A percentile compares a stretch with the other conserved stretches of the same genome.
phyloP scores from a whole-genome alignment of 345 rosid species.

The Eucalyptus urophylla region DNA sequence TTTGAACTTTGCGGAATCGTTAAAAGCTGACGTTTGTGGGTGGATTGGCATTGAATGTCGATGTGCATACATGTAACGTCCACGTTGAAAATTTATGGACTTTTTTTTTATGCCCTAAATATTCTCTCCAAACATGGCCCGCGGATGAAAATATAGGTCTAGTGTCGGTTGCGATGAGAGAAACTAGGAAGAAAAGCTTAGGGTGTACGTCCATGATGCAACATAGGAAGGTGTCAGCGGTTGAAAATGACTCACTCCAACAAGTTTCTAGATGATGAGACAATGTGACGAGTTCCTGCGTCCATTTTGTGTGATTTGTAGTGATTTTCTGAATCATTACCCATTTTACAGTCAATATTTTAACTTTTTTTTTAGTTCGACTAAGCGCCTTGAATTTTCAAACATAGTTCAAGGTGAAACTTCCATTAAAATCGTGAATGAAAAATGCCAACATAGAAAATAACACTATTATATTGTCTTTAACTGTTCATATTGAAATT shows the following conservation, averaged over 20 bases:
- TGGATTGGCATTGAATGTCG: background rate
- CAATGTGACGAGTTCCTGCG: background rate
- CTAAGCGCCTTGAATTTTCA: background rate
- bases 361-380: background rate
- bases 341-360: background rate
- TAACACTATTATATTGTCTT: accelerated
- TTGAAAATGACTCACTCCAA: background rate
- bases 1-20: background rate
- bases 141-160: background rate
- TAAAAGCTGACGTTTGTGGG: background rate
- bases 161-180: background rate
- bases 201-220: background rate
- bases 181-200: background rate
- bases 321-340: background rate
- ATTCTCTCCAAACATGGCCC: background rate
- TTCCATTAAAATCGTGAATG: accelerated
- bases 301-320: background rate
- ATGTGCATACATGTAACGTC: background rate
- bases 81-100: background rate
- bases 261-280: background rate
- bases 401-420: background rate
- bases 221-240: background rate
- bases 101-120: background rate
- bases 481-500: background rate
- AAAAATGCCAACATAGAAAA: background rate